These are phyloP conservation scores for Waltergamsia citrina DNA, from an alignment of 2,329 filamentous ascomycete genomes.

Conservation along the genomic window DNA sequence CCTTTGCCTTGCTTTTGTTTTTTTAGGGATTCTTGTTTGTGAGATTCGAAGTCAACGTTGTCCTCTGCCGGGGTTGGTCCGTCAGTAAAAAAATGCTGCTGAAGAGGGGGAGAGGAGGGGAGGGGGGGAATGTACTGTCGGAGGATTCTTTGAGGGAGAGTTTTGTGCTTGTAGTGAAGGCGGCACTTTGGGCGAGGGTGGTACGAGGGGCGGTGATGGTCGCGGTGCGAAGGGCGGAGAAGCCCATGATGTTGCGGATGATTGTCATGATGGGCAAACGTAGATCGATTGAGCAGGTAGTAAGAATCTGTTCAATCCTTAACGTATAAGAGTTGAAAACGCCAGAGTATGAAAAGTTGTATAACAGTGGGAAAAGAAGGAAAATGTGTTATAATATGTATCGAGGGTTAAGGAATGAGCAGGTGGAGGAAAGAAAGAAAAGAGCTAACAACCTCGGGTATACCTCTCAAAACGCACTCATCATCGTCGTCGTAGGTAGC, in stretches of 20 bases:
- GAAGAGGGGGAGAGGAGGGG: too few relatives aligned
- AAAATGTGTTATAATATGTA: too few relatives aligned
- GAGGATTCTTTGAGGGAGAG: conserved; percentile 26
- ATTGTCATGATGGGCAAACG: conserved; percentile 4
- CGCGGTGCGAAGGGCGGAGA: conserved; percentile 13
- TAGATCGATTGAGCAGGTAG: not conserved
- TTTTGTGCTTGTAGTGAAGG: conserved; percentile 16
- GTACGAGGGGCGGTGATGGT: conserved; percentile 11
- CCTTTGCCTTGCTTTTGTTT: conserved; percentile 63
- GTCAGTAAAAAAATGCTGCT: too few relatives aligned
- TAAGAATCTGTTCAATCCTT: not conserved
- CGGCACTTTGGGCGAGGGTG: conserved; percentile 10
- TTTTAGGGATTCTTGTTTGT: conserved; percentile 50
- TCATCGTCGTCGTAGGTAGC: too few relatives aligned
- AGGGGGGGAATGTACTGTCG: not conserved
- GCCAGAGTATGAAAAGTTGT: too few relatives aligned
- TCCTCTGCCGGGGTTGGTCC: conserved; percentile 13
- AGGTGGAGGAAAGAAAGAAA: too few relatives aligned
- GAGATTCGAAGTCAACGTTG: conserved; percentile 38
- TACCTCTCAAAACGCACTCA: too few relatives aligned
- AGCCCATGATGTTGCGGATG: conserved; percentile 15
- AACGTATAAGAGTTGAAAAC: too few relatives aligned
- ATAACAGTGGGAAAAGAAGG: too few relatives aligned
- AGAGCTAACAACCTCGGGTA: too few relatives aligned
- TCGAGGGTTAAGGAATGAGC: too few relatives aligned